Base-by-base conservation (phyloP, 805 yeast genomes). In the Henningerozyma blattae region DNA sequence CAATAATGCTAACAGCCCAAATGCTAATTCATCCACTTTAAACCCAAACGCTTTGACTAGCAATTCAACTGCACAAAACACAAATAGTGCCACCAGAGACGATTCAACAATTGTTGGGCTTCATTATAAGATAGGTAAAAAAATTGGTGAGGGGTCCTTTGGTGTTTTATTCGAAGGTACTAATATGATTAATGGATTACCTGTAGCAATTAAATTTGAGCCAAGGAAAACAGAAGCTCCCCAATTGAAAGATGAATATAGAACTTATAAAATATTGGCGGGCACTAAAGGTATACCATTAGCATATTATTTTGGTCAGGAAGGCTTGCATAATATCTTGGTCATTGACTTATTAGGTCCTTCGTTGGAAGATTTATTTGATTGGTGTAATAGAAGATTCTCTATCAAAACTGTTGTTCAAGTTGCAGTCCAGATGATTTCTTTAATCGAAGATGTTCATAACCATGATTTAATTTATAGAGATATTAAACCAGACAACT, bases 91-190 rank as follows among this genome's bases (percentile, higher is more conserved):
- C 15, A 18, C 34, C 15, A 31, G 32, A 18, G 38, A 33, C 12
- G 39, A 36, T 30, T 36, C 39, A 3, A 36, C 39, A 3, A 62
- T 64, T 14, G 67, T 66, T 20, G 71, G 71, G 12, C 51, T 65
- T 28, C 93, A 82, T 54, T 82, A 77, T 57, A 78, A 77, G 44
- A 72, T 80, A 37, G 91, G 89, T 8, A 79, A 80, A 49, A 82
- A 82, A 56, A 82, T 82, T 35, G 93, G 93, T 25, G 91, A 82
- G 52, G 93, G 93, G 2, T 80, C 91, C 0, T 82, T 82, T 62
- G 93, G 93, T 24, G 80, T 81, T 7, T 77, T 82, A 34, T 82
- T 81, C 55, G 86, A 81, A 59, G 93, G 93, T 27, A 71, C 75
- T 36, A 83, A 82, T 50, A 60, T 82, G 40, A 61, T 81, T 39